phyloP scores from a whole-genome alignment of 2,329 filamentous ascomycete genomes.

The Orbilia javanica region DNA sequence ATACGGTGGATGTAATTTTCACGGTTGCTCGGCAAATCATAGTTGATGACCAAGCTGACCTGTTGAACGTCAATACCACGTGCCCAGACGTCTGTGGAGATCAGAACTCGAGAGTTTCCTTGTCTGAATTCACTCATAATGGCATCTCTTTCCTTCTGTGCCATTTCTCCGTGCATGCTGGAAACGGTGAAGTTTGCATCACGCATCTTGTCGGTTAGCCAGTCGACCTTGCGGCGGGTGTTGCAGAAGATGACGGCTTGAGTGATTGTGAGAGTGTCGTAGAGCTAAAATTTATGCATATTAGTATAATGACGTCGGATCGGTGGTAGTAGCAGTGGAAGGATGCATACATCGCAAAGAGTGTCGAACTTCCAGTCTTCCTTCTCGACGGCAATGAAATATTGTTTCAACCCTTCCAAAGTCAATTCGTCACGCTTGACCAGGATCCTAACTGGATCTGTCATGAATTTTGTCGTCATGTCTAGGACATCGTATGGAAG shows the following conservation, averaged over 20 bases:
- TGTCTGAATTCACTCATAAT: slow-evolving; percentile 99
- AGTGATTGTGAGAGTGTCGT: slow-evolving; percentile 98
- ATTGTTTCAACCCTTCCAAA: slow-evolving; percentile 96
- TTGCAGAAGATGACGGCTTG: slow-evolving; percentile 99
- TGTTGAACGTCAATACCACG: slow-evolving; percentile 99
- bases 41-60: slow-evolving; percentile 98
- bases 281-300: slow-evolving; percentile 69
- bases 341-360: slow-evolving; percentile 76
- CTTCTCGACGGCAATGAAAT: slow-evolving; percentile 99
- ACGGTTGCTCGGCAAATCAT: slow-evolving; percentile 96
- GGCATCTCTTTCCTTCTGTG: slow-evolving; percentile 95
- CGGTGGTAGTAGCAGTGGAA: neutral
- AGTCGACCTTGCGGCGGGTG: slow-evolving; percentile 98
- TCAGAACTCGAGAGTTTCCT: slow-evolving; percentile 93
- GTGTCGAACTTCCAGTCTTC: slow-evolving; percentile 99
- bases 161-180: slow-evolving; percentile 99
- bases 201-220: slow-evolving; percentile 99
- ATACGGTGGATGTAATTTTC: slow-evolving; percentile 99
- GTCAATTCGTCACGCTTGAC: slow-evolving; percentile 99
- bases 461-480: slow-evolving; percentile 99
- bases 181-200: slow-evolving; percentile 99
- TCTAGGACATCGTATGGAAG: slow-evolving; percentile 97
- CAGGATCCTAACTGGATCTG: slow-evolving; percentile 92
- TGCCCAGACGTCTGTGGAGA: slow-evolving; percentile 97
- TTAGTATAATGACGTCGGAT: neutral